A percentile compares a stretch with the other conserved stretches of the same genome.
phyloP scores from a whole-genome alignment of 257 asterid genomes.

The Primulina huaijiensis region DNA sequence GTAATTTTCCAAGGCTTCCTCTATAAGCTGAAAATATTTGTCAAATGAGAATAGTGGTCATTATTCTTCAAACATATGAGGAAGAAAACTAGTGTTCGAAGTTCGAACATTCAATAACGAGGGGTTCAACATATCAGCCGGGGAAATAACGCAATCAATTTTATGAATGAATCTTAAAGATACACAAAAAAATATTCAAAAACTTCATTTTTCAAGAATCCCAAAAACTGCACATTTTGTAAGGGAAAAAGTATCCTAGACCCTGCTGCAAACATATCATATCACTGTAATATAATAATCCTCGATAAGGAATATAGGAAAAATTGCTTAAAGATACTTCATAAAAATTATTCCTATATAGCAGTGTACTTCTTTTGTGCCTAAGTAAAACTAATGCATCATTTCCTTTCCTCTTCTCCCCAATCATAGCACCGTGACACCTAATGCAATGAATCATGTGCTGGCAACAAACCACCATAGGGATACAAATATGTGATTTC shows the following conservation, averaged over 20 bases:
- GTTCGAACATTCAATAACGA: not conserved
- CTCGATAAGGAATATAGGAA: not conserved
- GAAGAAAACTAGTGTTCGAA: not conserved
- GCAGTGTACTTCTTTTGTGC: not conserved
- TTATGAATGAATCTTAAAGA: too few relatives aligned
- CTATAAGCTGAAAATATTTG: constrained; percentile 36
- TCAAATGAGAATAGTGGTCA: constrained; percentile 18
- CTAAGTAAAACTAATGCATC: not conserved
- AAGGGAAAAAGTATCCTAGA: not conserved
- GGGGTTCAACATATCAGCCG: constrained; percentile 4
- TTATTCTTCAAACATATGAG: not conserved
- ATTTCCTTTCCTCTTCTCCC: not conserved
- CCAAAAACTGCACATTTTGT: not conserved
- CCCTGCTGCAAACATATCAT: not conserved
- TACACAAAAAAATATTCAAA: not conserved
- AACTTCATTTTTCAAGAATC: constrained; percentile 9
- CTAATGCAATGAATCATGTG: not conserved
- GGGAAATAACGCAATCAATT: too few relatives aligned
- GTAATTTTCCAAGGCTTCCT: constrained; percentile 34
- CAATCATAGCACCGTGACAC: not conserved
- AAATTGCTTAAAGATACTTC: not conserved
- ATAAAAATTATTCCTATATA: not conserved
- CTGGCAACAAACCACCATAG: not conserved
- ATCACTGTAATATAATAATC: not conserved
- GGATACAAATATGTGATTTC: not conserved